phyloP scores from a whole-genome alignment of 2,329 filamentous ascomycete species.

The Chrysoporthe austroafricana region DNA sequence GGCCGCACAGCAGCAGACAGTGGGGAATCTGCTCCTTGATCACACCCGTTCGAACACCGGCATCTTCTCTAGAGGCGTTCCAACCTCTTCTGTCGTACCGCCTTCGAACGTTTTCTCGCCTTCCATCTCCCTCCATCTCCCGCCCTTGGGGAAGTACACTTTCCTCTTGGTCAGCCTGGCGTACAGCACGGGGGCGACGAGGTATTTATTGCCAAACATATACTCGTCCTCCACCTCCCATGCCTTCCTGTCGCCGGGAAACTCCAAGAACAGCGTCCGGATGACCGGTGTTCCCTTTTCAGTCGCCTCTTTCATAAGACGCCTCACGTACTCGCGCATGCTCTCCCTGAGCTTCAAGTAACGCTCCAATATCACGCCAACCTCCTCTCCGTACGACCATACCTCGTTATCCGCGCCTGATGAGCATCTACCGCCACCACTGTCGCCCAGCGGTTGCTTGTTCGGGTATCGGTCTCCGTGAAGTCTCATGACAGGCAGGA shows the following conservation, averaged over 20 bases:
- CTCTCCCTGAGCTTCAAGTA: conserved; percentile 63
- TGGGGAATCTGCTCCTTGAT: neutral
- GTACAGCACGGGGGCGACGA: conserved; percentile 60
- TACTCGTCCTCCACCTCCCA: conserved; percentile 67
- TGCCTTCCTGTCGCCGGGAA: conserved; percentile 54
- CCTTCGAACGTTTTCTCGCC: conserved; percentile 22
- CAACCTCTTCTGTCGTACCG: conserved; percentile 23
- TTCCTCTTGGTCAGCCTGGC: conserved; percentile 47
- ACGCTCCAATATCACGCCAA: conserved; percentile 62
- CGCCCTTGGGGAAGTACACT: conserved; percentile 55
- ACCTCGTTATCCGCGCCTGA: conserved; percentile 65
- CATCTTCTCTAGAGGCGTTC: conserved; percentile 25
- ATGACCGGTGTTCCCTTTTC: conserved; percentile 65
- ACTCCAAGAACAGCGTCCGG: conserved; percentile 66
- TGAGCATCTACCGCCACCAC: conserved; percentile 46
- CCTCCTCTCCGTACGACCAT: conserved; percentile 66
- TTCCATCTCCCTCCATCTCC: conserved; percentile 32
- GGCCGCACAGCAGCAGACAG: neutral
- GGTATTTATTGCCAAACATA: conserved; percentile 64
- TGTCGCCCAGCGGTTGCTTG: conserved; percentile 40
- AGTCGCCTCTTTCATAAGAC: conserved; percentile 63
- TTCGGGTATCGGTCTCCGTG: conserved; percentile 68
- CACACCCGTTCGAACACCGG: conserved; percentile 26
- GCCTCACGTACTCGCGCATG: conserved; percentile 60
- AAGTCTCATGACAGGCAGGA: conserved; percentile 69